These are phyloP conservation scores for Mercurialis annua DNA, from an alignment of 345 rosid species.

Conservation along the genomic window DNA sequence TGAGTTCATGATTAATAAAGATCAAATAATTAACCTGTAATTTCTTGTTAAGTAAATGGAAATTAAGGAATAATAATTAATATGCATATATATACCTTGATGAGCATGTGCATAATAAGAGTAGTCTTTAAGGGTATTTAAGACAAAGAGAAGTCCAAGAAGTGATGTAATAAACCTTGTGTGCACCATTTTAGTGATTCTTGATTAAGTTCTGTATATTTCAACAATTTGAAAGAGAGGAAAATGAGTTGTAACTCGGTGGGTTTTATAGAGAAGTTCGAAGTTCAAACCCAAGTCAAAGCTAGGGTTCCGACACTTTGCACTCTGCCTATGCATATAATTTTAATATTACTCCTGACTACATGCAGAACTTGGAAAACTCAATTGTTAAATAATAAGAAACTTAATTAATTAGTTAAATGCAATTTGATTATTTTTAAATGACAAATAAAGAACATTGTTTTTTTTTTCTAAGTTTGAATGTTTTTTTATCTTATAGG, in stretches of 20 bases:
- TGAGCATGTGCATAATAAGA: constrained; percentile 30
- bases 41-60: no score
- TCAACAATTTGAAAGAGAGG: constrained; percentile 29
- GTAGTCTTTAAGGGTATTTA: constrained; percentile 12
- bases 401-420: background rate
- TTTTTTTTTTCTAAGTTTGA: constrained; percentile 23
- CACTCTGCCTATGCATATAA: constrained; percentile 15
- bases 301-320: constrained; percentile 37
- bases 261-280: constrained; percentile 39
- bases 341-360: constrained; percentile 15
- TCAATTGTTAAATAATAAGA: constrained; percentile 2
- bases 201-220: constrained; percentile 6
- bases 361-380: constrained; percentile 35
- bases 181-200: constrained; percentile 27
- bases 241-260: constrained; percentile 18
- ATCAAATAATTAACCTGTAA: background rate
- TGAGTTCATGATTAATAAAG: background rate
- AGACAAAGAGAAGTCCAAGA: constrained; percentile 35
- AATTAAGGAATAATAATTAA: background rate
- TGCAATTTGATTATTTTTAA: background rate
- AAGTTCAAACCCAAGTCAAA: constrained; percentile 41
- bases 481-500: constrained; percentile 6
- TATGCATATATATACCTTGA: constrained; percentile 27
- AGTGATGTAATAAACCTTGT: constrained; percentile 28
- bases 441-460: background rate